phyloP scores from a whole-genome alignment of 176 grass and related monocot species.

The Neostapfia colusana region DNA sequence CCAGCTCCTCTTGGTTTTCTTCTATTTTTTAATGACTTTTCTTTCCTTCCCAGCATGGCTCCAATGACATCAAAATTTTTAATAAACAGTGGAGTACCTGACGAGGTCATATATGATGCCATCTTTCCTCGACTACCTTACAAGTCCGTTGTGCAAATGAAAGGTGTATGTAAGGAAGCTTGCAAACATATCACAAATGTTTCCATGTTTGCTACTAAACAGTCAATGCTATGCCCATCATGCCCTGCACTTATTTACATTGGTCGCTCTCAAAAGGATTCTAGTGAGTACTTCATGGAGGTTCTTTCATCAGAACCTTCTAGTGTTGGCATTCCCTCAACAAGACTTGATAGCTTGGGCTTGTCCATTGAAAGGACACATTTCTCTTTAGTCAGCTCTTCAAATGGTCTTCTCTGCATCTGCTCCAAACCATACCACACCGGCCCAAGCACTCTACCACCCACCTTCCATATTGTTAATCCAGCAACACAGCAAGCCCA shows the following conservation, averaged over 20 bases:
- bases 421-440: neutral
- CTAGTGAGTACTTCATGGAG: neutral
- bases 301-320: neutral
- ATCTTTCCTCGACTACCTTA: neutral
- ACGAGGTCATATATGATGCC: neutral
- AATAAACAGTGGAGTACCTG: neutral
- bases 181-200: accelerated
- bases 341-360: neutral
- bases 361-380: neutral
- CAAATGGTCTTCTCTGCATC: neutral
- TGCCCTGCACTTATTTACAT: constrained; percentile 1
- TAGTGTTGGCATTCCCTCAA: constrained; percentile 3
- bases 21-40: neutral
- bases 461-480: neutral
- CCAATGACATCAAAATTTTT: neutral
- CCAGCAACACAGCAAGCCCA: neutral
- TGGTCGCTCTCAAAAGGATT: neutral
- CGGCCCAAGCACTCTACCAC: neutral
- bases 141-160: constrained; percentile 3
- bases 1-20: too few relatives aligned
- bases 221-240: neutral
- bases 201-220: neutral
- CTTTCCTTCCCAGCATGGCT: neutral
- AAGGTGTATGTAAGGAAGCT: neutral
- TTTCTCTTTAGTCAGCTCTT: neutral